Percentiles rank a stretch among this genome's conserved stretches.
These are phyloP conservation scores for Colletotrichum sp. DNA, from an alignment of 2,329 filamentous ascomycete species.

Conservation along the genomic window DNA sequence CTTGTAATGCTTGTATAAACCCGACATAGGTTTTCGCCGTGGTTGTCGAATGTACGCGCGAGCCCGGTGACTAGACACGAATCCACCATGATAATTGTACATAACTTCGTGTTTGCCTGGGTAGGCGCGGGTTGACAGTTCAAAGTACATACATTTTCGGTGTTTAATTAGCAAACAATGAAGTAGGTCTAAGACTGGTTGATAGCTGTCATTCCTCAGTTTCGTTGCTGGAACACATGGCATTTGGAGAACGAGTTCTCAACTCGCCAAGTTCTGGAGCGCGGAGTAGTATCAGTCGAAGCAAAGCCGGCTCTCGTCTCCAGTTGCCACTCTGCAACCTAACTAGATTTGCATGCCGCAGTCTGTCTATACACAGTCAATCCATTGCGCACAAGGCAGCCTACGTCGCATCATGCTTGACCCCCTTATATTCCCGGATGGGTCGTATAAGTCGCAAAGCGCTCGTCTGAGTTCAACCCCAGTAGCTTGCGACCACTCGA, in stretches of 20 bases:
- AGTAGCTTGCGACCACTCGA: not conserved
- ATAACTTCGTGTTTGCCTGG: not conserved
- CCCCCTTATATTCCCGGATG: not conserved
- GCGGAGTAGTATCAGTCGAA: not conserved
- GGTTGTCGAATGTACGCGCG: not conserved
- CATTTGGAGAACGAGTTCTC: not conserved
- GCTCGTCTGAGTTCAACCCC: not conserved
- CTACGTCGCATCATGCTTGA: not conserved
- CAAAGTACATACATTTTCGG: not conserved
- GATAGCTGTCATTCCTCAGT: not conserved
- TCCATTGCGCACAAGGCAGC: not conserved
- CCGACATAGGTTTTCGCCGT: not conserved
- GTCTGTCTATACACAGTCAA: not conserved
- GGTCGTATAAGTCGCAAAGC: not conserved
- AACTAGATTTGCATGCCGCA: not conserved
- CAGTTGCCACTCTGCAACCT: not conserved
- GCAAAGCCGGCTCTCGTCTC: not conserved
- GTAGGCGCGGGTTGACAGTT: not conserved
- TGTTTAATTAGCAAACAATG: not conserved
- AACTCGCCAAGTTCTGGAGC: not conserved
- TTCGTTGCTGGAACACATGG: not conserved
- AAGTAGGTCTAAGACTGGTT: not conserved
- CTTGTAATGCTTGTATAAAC: not conserved
- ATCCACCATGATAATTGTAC: not conserved
- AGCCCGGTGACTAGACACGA: not conserved